Evolutionary conservation across 257 asterid species (phyloP).

Genomic region (Rehmannia glutinosa): DNA sequence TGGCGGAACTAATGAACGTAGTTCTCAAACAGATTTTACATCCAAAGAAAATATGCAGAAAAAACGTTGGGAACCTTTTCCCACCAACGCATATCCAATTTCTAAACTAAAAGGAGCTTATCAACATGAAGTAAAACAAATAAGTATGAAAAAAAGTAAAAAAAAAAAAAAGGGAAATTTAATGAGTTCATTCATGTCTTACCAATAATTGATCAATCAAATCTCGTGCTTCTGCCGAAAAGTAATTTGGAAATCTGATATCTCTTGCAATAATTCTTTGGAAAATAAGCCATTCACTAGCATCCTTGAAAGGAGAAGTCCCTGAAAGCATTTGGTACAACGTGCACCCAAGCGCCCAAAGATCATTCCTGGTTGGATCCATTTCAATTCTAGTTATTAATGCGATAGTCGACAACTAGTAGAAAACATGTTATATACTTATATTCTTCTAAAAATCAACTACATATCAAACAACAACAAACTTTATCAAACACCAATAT

Average conservation of each 20-base stretch:
- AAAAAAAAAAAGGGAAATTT: not conserved
- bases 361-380: conserved; percentile 75
- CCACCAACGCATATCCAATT: too few relatives aligned
- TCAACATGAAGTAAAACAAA: not conserved
- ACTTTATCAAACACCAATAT: not conserved
- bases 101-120: not conserved
- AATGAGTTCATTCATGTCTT: conserved; percentile 21
- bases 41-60: too few relatives aligned
- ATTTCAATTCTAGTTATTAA: not conserved
- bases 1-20: too few relatives aligned
- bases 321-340: conserved; percentile 98
- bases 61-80: too few relatives aligned
- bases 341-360: conserved; percentile 99
- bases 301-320: conserved; percentile 94
- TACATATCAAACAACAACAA: too few relatives aligned
- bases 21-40: too few relatives aligned
- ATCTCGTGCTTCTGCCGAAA: conserved; percentile 87
- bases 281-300: conserved; percentile 99
- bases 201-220: conserved; percentile 90
- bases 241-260: conserved; percentile 78
- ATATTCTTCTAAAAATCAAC: too few relatives aligned
- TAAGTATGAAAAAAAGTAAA: not conserved
- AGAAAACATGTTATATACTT: too few relatives aligned
- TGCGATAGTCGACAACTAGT: too few relatives aligned
- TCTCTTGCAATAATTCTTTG: conserved; percentile 95